Conservation (phyloP, 768 basidiomycete species). For the Tylopilus balloui region DNA sequence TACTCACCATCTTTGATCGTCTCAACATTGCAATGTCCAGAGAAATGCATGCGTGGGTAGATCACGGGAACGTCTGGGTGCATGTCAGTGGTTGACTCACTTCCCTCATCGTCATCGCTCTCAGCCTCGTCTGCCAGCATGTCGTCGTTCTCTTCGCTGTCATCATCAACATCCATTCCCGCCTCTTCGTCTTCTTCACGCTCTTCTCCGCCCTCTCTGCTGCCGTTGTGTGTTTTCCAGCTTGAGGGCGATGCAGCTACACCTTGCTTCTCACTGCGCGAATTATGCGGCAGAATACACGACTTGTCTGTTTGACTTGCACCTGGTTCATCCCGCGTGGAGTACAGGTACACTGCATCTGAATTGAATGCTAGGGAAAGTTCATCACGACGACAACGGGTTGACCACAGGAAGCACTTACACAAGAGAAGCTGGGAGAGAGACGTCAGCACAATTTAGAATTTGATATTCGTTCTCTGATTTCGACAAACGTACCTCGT, state of each 20-base stretch:
- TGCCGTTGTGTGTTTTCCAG: background rate
- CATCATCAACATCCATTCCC: constrained; percentile 28
- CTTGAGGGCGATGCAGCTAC: background rate
- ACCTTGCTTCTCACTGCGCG: constrained; percentile 1
- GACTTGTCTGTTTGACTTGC: constrained; percentile 17
- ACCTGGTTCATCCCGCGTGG: constrained; percentile 59
- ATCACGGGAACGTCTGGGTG: constrained; percentile 46
- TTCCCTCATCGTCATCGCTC: constrained; percentile 32
- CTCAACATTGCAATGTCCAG: constrained; percentile 71
- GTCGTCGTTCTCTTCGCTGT: constrained; percentile 27
- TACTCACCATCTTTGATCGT: constrained; percentile 83
- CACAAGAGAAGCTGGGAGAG: constrained; percentile 55
- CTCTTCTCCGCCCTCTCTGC: constrained; percentile 3
- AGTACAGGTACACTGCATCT: constrained; percentile 71
- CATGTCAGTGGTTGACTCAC: constrained; percentile 19
- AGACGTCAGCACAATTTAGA: constrained; percentile 10
- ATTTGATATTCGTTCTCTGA: background rate
- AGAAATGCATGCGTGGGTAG: constrained; percentile 57
- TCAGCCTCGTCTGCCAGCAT: constrained; percentile 25
- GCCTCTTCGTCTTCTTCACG: constrained; percentile 22
- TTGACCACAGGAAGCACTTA: constrained; percentile 32
- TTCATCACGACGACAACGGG: constrained; percentile 1
- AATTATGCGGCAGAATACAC: constrained; percentile 30
- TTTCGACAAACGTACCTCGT: constrained; percentile 50
- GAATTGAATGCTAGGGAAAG: constrained; percentile 57